Evolutionary conservation across 768 basidiomycete species (phyloP), one percentile per base, ranked within the genome.

Genomic region (Mycena rebaudengoi): DNA sequence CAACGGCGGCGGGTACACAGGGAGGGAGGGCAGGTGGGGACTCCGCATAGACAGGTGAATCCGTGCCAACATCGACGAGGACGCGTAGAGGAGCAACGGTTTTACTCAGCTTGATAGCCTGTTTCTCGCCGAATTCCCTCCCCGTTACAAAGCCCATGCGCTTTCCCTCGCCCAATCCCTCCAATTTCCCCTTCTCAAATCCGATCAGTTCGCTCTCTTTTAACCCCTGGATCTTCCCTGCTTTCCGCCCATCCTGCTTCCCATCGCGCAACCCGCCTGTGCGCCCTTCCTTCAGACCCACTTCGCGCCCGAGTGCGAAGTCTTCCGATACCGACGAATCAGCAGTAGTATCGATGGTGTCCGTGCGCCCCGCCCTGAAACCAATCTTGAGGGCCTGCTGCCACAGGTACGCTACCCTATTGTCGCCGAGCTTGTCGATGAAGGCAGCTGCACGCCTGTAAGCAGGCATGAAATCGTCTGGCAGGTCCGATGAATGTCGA

Each of bases 141-240:
- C 52, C 52, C n/a, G 37, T 40, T 13, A 52, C 49, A 14, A 51
- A 51, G 1, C 49, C 50, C 3, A 54, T 18, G 20, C 52, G 52
- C 12, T 54, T 54, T 30, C 52, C 52, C 52, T 54, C 52, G 26
- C 52, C 23, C 39, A 54, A 41, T 16, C 52, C 52, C 39, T 41
- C 52, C 5, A n/a, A 41, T 41, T 20, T 1, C 28, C 53, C 53
- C 53, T 32, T 54, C 40, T 54, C 40, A 43, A 41, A 54, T 21
- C 53, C 53, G 18, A 54, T 2, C 5, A 14, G 12, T 28, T 43
- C 53, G 11, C 53, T 39, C 37, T 53, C 51, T 28, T 53, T 53
- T 39, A 53, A 41, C 37, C 51, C 51, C 39, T 53, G 51, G 23
- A 39, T 16, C n/a, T 53, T 53, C 37, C 51, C 51, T 28, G 37